Evolutionary conservation across 176 grass and related monocot species (phyloP).

Genomic region (Areca catechu): DNA sequence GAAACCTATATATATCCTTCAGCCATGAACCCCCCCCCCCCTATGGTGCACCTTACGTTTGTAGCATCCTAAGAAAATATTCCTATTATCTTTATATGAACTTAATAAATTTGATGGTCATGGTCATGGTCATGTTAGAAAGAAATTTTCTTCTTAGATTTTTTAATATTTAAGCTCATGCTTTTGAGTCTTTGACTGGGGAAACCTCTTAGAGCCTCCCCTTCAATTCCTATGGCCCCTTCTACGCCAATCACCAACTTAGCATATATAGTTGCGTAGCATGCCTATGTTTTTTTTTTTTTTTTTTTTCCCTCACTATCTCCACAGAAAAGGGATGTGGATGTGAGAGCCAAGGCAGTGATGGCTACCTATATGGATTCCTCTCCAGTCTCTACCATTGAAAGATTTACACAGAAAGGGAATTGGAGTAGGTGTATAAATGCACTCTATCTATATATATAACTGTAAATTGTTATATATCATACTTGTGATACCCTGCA

Average conservation of each 20-base stretch:
- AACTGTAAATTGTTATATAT: too few relatives aligned
- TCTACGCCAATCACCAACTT: too few relatives aligned
- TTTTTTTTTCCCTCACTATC: too few relatives aligned
- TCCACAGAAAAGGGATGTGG: too few relatives aligned
- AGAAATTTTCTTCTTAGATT: not conserved
- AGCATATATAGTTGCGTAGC: too few relatives aligned
- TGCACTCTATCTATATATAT: too few relatives aligned
- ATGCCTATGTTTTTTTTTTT: too few relatives aligned
- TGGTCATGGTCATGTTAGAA: not conserved
- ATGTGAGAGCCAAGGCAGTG: not conserved
- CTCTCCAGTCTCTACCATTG: conserved; percentile 4
- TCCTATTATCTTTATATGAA: not conserved
- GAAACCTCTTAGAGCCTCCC: not conserved
- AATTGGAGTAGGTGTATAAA: too few relatives aligned
- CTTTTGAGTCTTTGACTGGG: conserved; percentile 2
- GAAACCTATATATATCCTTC: not conserved
- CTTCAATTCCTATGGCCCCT: conserved; percentile 3
- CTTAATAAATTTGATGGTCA: not conserved
- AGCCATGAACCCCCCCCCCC: not conserved
- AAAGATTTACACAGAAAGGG: too few relatives aligned
- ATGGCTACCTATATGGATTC: not conserved
- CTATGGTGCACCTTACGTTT: not conserved
- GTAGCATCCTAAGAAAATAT: conserved; percentile 3
- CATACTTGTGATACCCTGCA: too few relatives aligned
- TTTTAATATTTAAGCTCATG: not conserved